Evolutionary conservation across 768 basidiomycete genomes (phyloP), one percentile per base, ranked within the genome.

Genomic region (Trametes elegans): DNA sequence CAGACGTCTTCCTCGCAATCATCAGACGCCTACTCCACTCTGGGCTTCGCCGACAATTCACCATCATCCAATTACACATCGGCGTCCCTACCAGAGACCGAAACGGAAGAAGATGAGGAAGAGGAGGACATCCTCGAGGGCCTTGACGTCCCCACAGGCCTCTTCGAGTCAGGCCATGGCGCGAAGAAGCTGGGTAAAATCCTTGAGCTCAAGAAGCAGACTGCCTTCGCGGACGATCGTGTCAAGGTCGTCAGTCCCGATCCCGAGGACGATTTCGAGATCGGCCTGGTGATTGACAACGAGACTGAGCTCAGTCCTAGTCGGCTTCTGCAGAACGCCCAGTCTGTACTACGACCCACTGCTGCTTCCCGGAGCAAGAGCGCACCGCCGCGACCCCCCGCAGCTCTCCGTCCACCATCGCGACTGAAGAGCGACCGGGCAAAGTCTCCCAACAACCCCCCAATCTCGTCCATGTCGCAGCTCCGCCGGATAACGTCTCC

Each of bases 211-310:
- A 81, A 79, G 73, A 82, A 80, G 72, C 78, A 75, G 61, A 63
- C 70, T 21, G 82, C 83, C 62, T 77, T 82, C 68, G 77, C 76
- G 41, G 80, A 82, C 18, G 78, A 79, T 21, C 71, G 71, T 18
- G 68, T 78, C 60, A 85, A 81, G 60, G 65, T 80, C 7, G 72
- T 82, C 23, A 77, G 71, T 54, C 80, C 84, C 14, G 82, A 90
- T 68, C 81, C 76, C 11, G 91, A 93, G 63, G 90, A 93, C 57
- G 88, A 92, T 68, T 92, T 93, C 59, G 91, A 94, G 70, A 80
- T 80, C 57, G 91, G 91, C 13, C 83, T 94, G 48, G 79, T 92
- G 60, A 85, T 94, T 62, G 85, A 87, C 63, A 88, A 90, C 58
- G 90, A 90, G 66, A 80, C 79, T 49, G 90, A 93, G 65, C 82